Base-by-base conservation (phyloP, 768 basidiomycete species). In the Lentinus brumalis region DNA sequence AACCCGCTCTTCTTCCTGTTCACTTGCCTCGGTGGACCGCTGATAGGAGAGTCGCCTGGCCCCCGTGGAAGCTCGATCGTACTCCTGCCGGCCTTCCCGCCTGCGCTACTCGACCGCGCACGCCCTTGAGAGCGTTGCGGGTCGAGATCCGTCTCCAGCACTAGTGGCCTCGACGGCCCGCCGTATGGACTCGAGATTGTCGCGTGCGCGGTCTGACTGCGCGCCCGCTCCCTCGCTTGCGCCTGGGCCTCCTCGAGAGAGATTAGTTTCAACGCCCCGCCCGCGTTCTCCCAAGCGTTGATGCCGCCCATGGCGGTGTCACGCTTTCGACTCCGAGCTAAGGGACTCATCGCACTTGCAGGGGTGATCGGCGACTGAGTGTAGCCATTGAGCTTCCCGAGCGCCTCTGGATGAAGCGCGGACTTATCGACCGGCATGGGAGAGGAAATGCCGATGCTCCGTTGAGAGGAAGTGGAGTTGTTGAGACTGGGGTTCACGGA, bases 1-100 rank as follows among this genome's bases (percentile, higher is more conserved):
- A 94, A 91, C 3, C 83, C 91, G 63, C 91, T 92, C 71, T 88
- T 92, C 78, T 89, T 92, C 61, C 88, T 87, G 66, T 83, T 90
- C 52, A 93, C 71, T 2, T 74, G 64, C 66, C 84, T 88, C 10
- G 76, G 76, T 30, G 76, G 68, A 51, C 64, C 46, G 53, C 60
- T 29, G 12, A 41, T 41, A 21, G 53, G 50, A 5, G 59, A 61
- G 32, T 63, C 62, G 3, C 61, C 18, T 11, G 59, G 47, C 2
- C 56, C 50, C 15, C 42, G 29, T 4, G 53, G 50, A 32, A 42
- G 46, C 10, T 59, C 65, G 21, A 41, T 62, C 5, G n/a, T 45
- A 10, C 15, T 21, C 56, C 78, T 86, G 12, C 81, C 21, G 21
- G 21, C 81, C 69, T 80, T 85, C 32, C 86, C 83, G 15, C 68